Conservation (phyloP, 441 rosid genomes). For the Pelargonium australe region DNA sequence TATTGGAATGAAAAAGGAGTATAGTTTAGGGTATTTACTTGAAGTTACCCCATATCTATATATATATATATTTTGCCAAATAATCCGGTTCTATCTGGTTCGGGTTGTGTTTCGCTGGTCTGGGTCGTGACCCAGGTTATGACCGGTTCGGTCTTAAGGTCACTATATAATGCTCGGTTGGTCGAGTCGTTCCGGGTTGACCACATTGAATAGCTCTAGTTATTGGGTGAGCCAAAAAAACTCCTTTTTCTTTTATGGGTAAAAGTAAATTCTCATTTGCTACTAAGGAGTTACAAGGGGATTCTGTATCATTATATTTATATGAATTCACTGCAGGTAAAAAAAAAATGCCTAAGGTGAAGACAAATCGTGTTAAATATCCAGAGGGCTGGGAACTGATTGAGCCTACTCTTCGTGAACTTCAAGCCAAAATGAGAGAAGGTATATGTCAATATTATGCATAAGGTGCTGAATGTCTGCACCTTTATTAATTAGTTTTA, state of each 20-base stretch:
- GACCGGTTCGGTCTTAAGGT: too few species aligned
- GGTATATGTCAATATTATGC: constrained; percentile 22
- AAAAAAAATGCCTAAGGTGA: constrained; percentile 61
- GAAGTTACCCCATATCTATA: too few species aligned
- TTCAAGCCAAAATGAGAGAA: constrained; percentile 77
- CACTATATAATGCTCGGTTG: too few species aligned
- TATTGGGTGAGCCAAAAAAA: neutral
- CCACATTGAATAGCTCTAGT: too few species aligned
- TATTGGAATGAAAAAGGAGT: too few species aligned
- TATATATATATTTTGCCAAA: too few species aligned
- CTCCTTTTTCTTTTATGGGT: neutral
- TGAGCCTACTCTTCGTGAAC: constrained; percentile 69
- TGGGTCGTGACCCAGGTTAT: too few species aligned
- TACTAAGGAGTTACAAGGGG: neutral
- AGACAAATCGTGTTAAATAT: constrained; percentile 56
- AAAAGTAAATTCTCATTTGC: neutral
- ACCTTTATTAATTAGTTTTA: too few species aligned
- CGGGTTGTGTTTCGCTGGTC: too few species aligned
- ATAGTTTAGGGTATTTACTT: too few species aligned
- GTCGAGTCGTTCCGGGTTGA: too few species aligned
- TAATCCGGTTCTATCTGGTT: too few species aligned
- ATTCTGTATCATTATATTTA: neutral
- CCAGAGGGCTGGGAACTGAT: constrained; percentile 85
- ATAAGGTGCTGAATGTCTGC: neutral
- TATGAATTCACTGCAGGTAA: constrained; percentile 15